Conservation (phyloP, 2,329 filamentous ascomycete species). For the Metarhizium anisopliae region DNA sequence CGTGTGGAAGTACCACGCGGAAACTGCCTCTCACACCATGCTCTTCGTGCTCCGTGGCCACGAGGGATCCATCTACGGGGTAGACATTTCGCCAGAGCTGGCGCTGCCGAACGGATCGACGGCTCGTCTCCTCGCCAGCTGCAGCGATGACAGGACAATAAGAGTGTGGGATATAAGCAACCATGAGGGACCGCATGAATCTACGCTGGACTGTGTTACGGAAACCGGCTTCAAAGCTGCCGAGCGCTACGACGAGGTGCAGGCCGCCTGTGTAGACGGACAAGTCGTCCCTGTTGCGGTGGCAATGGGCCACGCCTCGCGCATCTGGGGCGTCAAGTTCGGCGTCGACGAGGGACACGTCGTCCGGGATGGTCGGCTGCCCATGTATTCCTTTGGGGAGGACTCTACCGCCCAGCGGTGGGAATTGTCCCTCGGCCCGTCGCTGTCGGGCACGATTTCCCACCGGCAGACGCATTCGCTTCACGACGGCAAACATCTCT, state of each 20-base stretch:
- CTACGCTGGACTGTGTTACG: not conserved
- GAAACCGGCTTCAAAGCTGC: constrained; percentile 54
- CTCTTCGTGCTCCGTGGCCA: constrained; percentile 56
- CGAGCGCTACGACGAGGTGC: constrained; percentile 14
- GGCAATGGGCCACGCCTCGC: constrained; percentile 76
- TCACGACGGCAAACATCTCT: constrained; percentile 85
- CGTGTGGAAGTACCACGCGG: constrained; percentile 66
- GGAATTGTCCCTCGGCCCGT: constrained; percentile 26
- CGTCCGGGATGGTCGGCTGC: constrained; percentile 8
- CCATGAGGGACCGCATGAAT: constrained; percentile 8
- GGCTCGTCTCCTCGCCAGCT: constrained; percentile 69
- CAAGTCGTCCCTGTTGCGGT: constrained; percentile 48
- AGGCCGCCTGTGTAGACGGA: constrained; percentile 3
- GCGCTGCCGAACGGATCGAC: constrained; percentile 24
- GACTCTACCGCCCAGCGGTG: constrained; percentile 72
- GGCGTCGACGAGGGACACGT: constrained; percentile 18
- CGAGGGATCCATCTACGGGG: constrained; percentile 89
- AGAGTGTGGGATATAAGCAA: constrained; percentile 77
- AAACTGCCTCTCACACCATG: constrained; percentile 17
- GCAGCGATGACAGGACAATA: constrained; percentile 89
- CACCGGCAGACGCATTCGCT: constrained; percentile 49
- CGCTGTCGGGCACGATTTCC: constrained; percentile 27
- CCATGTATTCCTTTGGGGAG: constrained; percentile 72
- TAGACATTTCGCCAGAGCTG: constrained; percentile 61
- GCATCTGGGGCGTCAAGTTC: constrained; percentile 84